Percentiles rank a stretch among this genome's conserved stretches.
Conservation (phyloP, 495 filamentous ascomycete genomes). For the Tuber indicum region DNA sequence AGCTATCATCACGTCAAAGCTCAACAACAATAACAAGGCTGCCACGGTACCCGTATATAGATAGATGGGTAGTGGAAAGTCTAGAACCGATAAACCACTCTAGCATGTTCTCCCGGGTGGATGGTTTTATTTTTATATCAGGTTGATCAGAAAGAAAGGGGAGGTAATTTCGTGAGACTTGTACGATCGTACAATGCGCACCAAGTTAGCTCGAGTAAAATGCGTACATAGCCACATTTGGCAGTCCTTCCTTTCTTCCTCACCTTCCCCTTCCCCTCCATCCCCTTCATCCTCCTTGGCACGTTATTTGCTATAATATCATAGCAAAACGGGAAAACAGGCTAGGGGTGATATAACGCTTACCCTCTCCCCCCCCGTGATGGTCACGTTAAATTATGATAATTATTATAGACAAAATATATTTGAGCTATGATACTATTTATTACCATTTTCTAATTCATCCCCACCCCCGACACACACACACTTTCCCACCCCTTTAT, state of each 20-base stretch:
- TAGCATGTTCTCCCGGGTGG: not conserved
- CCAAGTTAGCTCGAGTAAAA: not conserved
- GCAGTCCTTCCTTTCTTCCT: not conserved
- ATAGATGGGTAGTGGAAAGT: not conserved
- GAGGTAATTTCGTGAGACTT: not conserved
- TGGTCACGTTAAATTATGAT: not conserved
- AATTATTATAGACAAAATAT: not conserved
- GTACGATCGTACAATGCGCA: not conserved
- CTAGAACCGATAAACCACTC: not conserved
- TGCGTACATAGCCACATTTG: not conserved
- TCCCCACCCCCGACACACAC: too few relatives aligned
- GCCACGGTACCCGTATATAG: not conserved
- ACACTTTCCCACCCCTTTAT: too few relatives aligned
- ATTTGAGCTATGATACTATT: not conserved
- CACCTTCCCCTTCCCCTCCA: too few relatives aligned
- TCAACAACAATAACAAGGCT: not conserved
- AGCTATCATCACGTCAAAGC: not conserved
- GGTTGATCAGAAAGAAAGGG: not conserved
- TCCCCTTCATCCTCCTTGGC: not conserved
- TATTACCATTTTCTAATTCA: not conserved
- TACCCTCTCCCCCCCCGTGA: not conserved
- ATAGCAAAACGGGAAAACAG: not conserved
- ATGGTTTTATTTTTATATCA: conserved; percentile 3
- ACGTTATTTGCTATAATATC: not conserved
- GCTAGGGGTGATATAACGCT: not conserved